Percentiles rank a stretch among this genome's conserved stretches.
Conservation (phyloP, 768 basidiomycete species). For the Leccinum pellstonianum region DNA sequence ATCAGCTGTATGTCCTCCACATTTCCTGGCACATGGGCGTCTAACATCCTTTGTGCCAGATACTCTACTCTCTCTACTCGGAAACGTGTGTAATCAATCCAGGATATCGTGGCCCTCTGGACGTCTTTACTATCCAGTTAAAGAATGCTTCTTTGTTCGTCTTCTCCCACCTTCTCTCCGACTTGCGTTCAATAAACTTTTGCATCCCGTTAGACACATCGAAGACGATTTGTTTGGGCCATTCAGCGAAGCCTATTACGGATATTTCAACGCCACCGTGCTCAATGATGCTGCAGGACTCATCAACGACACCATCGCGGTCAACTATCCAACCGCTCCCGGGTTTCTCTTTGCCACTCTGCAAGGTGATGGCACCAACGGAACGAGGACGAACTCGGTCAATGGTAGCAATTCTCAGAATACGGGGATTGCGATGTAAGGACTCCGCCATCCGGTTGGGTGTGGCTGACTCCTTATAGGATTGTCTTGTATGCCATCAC, state of each 20-base stretch:
- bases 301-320: slow-evolving; percentile 45
- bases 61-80: slow-evolving; percentile 76
- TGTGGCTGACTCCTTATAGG: slow-evolving; percentile 36
- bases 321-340: slow-evolving; percentile 42
- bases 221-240: slow-evolving; percentile 58
- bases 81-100: slow-evolving; percentile 73
- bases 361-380: slow-evolving; percentile 48
- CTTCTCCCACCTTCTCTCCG: background rate
- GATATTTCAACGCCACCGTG: slow-evolving; percentile 56
- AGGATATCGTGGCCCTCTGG: slow-evolving; percentile 68
- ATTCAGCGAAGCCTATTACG: slow-evolving; percentile 50
- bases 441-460: slow-evolving; percentile 3
- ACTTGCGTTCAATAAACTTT: background rate
- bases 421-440: slow-evolving; percentile 78
- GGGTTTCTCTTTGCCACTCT: slow-evolving; percentile 75
- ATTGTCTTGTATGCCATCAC: slow-evolving; percentile 86
- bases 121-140: slow-evolving; percentile 75
- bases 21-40: background rate
- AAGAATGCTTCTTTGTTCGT: slow-evolving; percentile 55
- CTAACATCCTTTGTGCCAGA: slow-evolving; percentile 37
- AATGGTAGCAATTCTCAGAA: slow-evolving; percentile 27
- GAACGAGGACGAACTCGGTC: slow-evolving; percentile 15
- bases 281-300: slow-evolving; percentile 52
- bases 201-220: slow-evolving; percentile 41
- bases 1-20: slow-evolving; percentile 58